Evolutionary conservation across 73 alveolate genomes (phyloP), one percentile per base, ranked within the genome.

Genomic region (Effrenium voratum): DNA sequence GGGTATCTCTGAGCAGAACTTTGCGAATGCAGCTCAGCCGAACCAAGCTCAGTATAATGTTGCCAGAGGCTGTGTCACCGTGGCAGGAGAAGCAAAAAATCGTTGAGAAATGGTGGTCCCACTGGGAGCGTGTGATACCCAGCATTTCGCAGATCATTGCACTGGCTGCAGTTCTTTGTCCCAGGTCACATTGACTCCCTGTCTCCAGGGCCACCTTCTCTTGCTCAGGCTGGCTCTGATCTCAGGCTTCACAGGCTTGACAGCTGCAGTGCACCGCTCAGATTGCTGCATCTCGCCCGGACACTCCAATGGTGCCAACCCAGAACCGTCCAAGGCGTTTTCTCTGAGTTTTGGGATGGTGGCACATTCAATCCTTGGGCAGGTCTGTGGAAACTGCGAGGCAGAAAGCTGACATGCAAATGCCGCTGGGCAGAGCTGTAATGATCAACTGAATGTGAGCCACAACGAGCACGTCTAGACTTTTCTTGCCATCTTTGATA

Each of bases 271-370:
- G 77, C 36, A 10, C 77, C n/a, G 40, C 28, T 13, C 96, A 90
- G 96, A 68, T 90, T 43, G 45, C 96, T 38, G 96, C 96, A 40
- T 90, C 96, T 3, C 75, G 96, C 38, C 96, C 96, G 55, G 96
- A 90, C 86, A 90, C 96, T 41, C 96, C 96, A 26, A 90, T 90
- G 96, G 86, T 90, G 55, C 96, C 96, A 6, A 66, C 96, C 24
- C 57, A 59, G 66, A 55, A 55, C 22, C 84, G 96, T 26, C 96
- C 96, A 41, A 90, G 96, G 96, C 63, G 36, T 26, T 34, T 19
- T 36, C 5, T 34, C 50, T 22, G 72, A 22, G 72, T 22, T 0
- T 30, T 57, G 28, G 16, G 72, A 22, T 57, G 72, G n/a, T n/a
- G n/a, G n/a, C n/a, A n/a, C n/a, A n/a, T n/a, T n/a, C n/a, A n/a